phyloP scores from a whole-genome alignment of 306 rosid genomes.

The Cucurbita ficifolia region DNA sequence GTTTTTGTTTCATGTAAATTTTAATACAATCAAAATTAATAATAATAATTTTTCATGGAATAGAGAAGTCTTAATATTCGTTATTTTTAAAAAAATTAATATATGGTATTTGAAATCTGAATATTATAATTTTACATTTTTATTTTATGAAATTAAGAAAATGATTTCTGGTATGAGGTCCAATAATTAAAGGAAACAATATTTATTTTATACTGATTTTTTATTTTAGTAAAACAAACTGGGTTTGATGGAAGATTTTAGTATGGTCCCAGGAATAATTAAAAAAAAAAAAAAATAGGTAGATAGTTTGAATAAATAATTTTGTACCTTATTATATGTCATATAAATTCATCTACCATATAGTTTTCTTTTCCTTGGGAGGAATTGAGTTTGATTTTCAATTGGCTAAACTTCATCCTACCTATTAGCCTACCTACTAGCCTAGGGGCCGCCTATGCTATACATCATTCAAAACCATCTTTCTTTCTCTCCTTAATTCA shows the following conservation, averaged over 20 bases:
- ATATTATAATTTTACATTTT: background rate
- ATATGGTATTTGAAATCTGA: background rate
- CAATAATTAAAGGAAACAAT: background rate
- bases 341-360: background rate
- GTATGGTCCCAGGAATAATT: background rate
- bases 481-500: background rate
- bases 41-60: background rate
- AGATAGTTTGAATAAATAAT: background rate
- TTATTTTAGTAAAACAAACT: background rate
- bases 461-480: background rate
- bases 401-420: background rate
- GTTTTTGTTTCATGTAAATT: background rate
- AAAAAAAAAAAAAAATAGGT: background rate
- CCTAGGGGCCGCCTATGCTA: background rate
- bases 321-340: background rate
- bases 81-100: no score
- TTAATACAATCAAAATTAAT: no score
- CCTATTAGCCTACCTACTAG: background rate
- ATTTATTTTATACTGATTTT: background rate
- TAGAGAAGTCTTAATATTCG: background rate
- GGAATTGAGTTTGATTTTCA: background rate
- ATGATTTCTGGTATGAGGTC: no score
- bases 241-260: background rate
- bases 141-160: no score
- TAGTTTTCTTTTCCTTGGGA: background rate